Percentiles rank a stretch among this genome's conserved stretches.
phyloP scores from a whole-genome alignment of 768 basidiomycete species.

The Leccinum imitatum region DNA sequence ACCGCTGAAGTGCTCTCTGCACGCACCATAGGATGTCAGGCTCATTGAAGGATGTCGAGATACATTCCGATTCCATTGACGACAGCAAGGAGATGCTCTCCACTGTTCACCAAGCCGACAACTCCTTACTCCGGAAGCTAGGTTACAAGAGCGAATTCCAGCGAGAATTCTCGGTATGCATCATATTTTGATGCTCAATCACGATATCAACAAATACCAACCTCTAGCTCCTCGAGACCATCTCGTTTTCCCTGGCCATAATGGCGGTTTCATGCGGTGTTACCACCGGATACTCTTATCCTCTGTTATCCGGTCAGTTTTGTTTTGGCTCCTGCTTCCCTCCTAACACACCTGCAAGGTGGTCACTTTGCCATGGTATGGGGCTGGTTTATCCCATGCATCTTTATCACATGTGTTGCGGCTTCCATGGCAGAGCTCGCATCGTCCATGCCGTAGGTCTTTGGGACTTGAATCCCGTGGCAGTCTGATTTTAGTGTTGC shows the following conservation, averaged over 20 bases:
- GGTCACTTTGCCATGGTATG: slow-evolving; percentile 4
- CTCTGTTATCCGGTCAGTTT: not conserved
- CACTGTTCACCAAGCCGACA: slow-evolving; percentile 16
- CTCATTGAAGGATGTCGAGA: not conserved
- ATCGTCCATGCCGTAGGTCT: slow-evolving; percentile 9
- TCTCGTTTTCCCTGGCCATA: slow-evolving; percentile 26
- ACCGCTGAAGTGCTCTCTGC: too few relatives aligned
- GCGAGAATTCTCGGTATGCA: slow-evolving; percentile 23
- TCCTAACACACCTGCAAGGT: not conserved
- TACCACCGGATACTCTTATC: slow-evolving; percentile 8
- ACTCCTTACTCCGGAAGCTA: slow-evolving; percentile 21
- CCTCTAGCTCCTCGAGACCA: slow-evolving; percentile 18
- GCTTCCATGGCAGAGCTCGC: slow-evolving; percentile 13
- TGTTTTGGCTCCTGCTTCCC: not conserved
- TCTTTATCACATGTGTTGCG: slow-evolving; percentile 13
- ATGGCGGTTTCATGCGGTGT: slow-evolving; percentile 24
- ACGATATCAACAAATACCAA: not conserved
- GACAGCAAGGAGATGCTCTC: not conserved
- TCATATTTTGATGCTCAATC: not conserved
- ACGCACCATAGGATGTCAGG: not conserved
- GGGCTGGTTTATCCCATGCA: slow-evolving; percentile 10
- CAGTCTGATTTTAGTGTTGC: not conserved
- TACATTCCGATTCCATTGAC: not conserved
- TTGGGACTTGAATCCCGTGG: not conserved
- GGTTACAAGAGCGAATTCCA: slow-evolving; percentile 30